These are phyloP conservation scores for Erythrobasidium hasegawianum DNA, from an alignment of 1,284 basidiomycete genomes.

Conservation along the genomic window DNA sequence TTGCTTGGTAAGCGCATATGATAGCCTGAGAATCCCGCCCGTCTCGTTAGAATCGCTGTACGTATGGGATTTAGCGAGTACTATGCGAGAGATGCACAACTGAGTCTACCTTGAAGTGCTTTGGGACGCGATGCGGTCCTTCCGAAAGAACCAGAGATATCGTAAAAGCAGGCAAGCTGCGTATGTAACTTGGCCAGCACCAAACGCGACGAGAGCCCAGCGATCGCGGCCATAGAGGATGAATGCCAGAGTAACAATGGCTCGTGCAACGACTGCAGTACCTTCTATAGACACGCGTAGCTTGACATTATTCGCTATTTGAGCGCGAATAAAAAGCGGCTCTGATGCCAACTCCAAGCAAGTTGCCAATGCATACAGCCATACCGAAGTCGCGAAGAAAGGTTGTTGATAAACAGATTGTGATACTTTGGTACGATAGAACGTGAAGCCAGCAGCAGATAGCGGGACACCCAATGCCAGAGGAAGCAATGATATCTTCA, in stretches of 20 bases:
- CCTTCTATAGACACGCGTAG: conserved; percentile 58
- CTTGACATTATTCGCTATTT: conserved; percentile 37
- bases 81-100: too few species aligned
- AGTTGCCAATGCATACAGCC: conserved; percentile 68
- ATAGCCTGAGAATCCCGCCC: conserved; percentile 55
- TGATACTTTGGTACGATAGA: conserved; percentile 57
- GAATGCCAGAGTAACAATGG: conserved; percentile 63
- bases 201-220: conserved; percentile 72
- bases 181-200: conserved; percentile 71
- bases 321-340: conserved; percentile 68
- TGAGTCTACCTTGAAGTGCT: too few species aligned
- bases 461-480: conserved; percentile 59
- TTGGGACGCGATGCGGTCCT: too few species aligned
- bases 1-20: conserved; percentile 75
- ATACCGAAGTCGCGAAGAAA: conserved; percentile 62
- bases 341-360: conserved; percentile 73
- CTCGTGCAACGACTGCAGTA: conserved; percentile 68
- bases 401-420: conserved; percentile 59
- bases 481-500: conserved; percentile 61
- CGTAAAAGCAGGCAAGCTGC: conserved; percentile 47
- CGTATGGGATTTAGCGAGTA: too few species aligned
- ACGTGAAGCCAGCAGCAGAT: conserved; percentile 53
- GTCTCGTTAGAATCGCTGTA: not conserved
- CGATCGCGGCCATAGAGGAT: conserved; percentile 56
- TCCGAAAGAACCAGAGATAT: conserved; percentile 20